Conservation (phyloP, 202 grass and related monocot species). For the Schoenoplectus tabernaemontani region DNA sequence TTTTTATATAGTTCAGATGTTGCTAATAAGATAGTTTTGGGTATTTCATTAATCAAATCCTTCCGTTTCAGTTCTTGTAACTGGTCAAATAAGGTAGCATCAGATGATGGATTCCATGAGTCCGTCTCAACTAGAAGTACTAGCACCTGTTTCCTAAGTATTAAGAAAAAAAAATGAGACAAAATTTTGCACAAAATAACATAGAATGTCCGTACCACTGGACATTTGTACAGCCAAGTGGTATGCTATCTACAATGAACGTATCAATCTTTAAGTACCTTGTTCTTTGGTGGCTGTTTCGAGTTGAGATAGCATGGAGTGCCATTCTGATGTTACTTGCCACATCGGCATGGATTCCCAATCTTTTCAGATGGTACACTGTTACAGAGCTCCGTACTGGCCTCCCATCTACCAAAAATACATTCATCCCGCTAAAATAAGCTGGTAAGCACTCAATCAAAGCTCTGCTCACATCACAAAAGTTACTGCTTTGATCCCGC, state of each 20-base stretch:
- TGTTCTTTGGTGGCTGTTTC: constrained; percentile 29
- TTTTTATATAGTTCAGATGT: constrained; percentile 62
- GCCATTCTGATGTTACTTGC: constrained; percentile 40
- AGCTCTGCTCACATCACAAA: constrained; percentile 37
- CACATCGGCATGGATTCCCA: constrained; percentile 63
- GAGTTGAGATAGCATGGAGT: constrained; percentile 44
- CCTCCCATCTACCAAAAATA: constrained; percentile 57
- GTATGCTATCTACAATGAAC: not conserved
- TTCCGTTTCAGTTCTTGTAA: constrained; percentile 34
- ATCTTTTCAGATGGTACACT: constrained; percentile 79
- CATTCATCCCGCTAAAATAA: constrained; percentile 65
- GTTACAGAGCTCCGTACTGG: constrained; percentile 73
- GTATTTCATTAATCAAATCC: constrained; percentile 25
- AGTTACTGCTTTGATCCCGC: constrained; percentile 32
- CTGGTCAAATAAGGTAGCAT: constrained; percentile 42
- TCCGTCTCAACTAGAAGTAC: constrained; percentile 73
- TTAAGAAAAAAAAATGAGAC: not conserved
- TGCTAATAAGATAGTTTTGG: constrained; percentile 57
- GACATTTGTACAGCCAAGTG: not conserved
- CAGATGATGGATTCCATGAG: constrained; percentile 36
- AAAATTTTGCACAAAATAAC: not conserved
- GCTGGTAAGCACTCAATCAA: constrained; percentile 47
- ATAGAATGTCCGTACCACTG: not conserved
- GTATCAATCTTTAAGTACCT: constrained; percentile 29
- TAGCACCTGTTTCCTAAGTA: constrained; percentile 33